A percentile compares a stretch with the other conserved stretches of the same genome.
Conservation (phyloP, 2,329 filamentous ascomycete genomes). For the Amauroascus niger region DNA sequence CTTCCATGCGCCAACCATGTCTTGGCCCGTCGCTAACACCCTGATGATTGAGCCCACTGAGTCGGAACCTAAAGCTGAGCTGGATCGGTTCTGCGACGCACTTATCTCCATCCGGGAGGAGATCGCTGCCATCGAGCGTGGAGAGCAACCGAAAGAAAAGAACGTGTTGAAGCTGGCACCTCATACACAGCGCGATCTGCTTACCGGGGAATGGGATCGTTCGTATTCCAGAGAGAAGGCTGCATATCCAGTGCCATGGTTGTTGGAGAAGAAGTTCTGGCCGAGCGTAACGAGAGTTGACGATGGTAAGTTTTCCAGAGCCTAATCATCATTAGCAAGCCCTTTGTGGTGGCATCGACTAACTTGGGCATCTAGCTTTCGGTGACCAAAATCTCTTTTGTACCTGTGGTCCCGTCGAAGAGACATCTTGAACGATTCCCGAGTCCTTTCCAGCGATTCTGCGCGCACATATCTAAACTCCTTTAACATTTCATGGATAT, state of each 20-base stretch:
- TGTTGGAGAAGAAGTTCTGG: conserved; percentile 98
- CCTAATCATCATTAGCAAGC: background rate
- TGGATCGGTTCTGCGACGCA: conserved; percentile 87
- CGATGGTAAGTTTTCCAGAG: conserved; percentile 54
- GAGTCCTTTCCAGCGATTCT: too few relatives aligned
- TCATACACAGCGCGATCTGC: conserved; percentile 72
- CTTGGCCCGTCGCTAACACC: conserved; percentile 87
- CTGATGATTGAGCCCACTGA: conserved; percentile 98
- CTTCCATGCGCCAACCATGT: conserved; percentile 96
- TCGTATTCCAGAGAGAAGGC: conserved; percentile 71
- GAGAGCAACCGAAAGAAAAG: conserved; percentile 59
- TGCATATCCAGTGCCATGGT: conserved; percentile 71
- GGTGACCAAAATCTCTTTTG: conserved; percentile 92
- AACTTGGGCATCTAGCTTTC: conserved; percentile 50
- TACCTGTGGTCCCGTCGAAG: conserved; percentile 77
- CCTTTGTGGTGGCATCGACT: conserved; percentile 19
- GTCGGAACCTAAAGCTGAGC: conserved; percentile 81
- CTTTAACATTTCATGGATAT: conserved; percentile 5
- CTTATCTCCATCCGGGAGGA: conserved; percentile 77
- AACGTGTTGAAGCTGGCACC: conserved; percentile 88
- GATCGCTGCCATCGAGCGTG: conserved; percentile 74
- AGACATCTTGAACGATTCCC: conserved; percentile 28
- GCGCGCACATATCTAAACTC: background rate
- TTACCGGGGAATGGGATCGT: conserved; percentile 69
- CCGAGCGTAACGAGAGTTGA: conserved; percentile 76